Conservation (phyloP, 192 early-diverging fungal species). For the Helicostylum pulchrum region DNA sequence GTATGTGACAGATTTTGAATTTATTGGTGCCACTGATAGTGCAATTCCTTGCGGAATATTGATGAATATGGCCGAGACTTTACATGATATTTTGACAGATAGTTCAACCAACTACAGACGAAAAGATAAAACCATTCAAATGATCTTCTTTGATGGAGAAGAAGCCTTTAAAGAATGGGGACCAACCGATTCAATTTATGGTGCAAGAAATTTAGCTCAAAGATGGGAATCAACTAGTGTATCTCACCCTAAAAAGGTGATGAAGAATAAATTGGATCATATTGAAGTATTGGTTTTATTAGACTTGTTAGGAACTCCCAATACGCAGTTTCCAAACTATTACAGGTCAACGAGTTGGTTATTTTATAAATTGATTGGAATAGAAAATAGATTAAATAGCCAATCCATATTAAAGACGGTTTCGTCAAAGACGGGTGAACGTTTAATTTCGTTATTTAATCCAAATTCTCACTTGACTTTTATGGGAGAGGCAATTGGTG, state of each 20-base stretch:
- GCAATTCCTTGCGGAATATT: slow-evolving; percentile 89
- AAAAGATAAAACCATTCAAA: slow-evolving; percentile 58
- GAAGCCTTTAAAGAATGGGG: slow-evolving; percentile 85
- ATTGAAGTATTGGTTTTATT: slow-evolving; percentile 88
- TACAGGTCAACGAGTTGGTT: slow-evolving; percentile 64
- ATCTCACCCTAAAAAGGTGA: slow-evolving; percentile 7
- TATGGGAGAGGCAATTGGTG: slow-evolving; percentile 51
- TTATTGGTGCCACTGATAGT: slow-evolving; percentile 89
- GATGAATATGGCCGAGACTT: slow-evolving; percentile 72
- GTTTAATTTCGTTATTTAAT: slow-evolving; percentile 29
- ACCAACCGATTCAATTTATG: slow-evolving; percentile 82
- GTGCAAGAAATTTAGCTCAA: slow-evolving; percentile 80
- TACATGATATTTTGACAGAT: slow-evolving; percentile 59
- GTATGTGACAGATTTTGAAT: slow-evolving; percentile 59
- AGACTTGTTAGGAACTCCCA: slow-evolving; percentile 76
- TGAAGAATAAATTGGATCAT: slow-evolving; percentile 46
- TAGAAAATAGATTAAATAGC: slow-evolving; percentile 64
- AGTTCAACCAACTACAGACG: slow-evolving; percentile 26
- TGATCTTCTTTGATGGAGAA: slow-evolving; percentile 98
- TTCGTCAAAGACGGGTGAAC: slow-evolving; percentile 19
- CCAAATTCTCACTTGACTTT: slow-evolving; percentile 22
- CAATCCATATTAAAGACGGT: slow-evolving; percentile 14
- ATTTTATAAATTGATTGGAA: slow-evolving; percentile 62
- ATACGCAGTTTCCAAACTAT: slow-evolving; percentile 53
- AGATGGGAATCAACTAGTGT: slow-evolving; percentile 63